Conservation (phyloP, 768 basidiomycete species). For the Pulveroboletus frians region DNA sequence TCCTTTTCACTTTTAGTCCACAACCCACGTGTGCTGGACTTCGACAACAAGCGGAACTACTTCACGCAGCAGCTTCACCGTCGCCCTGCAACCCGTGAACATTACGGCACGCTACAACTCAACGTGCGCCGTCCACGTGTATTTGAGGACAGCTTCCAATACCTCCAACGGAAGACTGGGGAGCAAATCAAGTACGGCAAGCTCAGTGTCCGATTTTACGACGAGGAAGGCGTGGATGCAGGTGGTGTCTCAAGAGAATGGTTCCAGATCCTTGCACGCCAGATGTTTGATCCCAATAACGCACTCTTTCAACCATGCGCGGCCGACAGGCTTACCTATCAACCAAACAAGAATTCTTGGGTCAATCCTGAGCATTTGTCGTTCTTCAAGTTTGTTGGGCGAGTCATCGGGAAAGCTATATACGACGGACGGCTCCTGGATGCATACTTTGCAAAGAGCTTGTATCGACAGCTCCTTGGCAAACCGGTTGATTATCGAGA, state of each 20-base stretch:
- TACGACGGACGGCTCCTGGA: constrained; percentile 95
- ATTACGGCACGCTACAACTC: constrained; percentile 77
- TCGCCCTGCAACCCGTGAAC: constrained; percentile 72
- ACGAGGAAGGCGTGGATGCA: constrained; percentile 97
- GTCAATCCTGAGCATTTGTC: constrained; percentile 94
- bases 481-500: constrained; percentile 94
- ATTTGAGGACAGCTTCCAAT: constrained; percentile 96
- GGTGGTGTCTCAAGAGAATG: constrained; percentile 97
- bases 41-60: constrained; percentile 98
- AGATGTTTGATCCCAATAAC: constrained; percentile 99
- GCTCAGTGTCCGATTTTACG: constrained; percentile 91
- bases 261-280: constrained; percentile 96
- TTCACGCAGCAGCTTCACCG: constrained; percentile 90
- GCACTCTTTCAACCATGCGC: constrained; percentile 98
- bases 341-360: constrained; percentile 90
- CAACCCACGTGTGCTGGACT: constrained; percentile 95
- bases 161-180: constrained; percentile 82
- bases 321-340: constrained; percentile 91
- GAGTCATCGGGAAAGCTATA: constrained; percentile 96
- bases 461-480: constrained; percentile 92
- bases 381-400: constrained; percentile 98
- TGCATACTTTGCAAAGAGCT: constrained; percentile 94
- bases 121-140: constrained; percentile 88
- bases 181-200: constrained; percentile 99
- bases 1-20: constrained; percentile 95